Conservation (phyloP, 192 early-diverging fungal genomes). For the Chytriomyces sp. region DNA sequence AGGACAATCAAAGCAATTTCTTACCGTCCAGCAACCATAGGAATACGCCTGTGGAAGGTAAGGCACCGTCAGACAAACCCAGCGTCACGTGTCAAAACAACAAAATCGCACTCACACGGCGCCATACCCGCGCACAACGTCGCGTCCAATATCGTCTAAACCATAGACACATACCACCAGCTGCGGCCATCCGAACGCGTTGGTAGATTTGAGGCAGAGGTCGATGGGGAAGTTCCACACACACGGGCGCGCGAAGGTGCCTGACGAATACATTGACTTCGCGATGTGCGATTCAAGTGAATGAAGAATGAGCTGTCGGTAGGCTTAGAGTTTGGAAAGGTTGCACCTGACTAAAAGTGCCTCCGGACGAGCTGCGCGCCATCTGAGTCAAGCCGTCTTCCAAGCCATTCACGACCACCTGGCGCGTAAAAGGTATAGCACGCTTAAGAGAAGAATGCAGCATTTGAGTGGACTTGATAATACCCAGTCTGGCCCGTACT, state of each 20-base stretch:
- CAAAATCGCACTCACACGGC: conserved; percentile 18
- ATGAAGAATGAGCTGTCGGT: not conserved
- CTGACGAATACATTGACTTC: conserved; percentile 30
- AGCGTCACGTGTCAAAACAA: not conserved
- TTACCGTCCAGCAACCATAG: conserved; percentile 41
- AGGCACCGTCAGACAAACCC: not conserved
- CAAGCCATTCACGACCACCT: conserved; percentile 44
- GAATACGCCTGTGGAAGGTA: conserved; percentile 20
- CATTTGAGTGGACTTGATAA: not conserved
- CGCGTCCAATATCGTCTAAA: conserved; percentile 59
- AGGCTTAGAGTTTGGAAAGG: not conserved
- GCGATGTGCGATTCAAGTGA: no score
- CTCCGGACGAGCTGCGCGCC: conserved; percentile 25
- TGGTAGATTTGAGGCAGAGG: conserved; percentile 60
- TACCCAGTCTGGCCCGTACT: conserved; percentile 60
- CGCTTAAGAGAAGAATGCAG: not conserved
- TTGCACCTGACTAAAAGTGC: conserved; percentile 26
- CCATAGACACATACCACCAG: conserved; percentile 62
- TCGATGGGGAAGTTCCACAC: conserved; percentile 70
- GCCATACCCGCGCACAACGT: conserved; percentile 65
- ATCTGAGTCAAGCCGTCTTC: conserved; percentile 65
- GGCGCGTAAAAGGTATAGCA: conserved; percentile 4
- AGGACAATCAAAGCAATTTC: no score
- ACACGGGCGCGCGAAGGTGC: conserved; percentile 39
- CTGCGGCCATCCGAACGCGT: conserved; percentile 63